Conservation (phyloP, 345 rosid genomes). For the Rhizophora apiculata region DNA sequence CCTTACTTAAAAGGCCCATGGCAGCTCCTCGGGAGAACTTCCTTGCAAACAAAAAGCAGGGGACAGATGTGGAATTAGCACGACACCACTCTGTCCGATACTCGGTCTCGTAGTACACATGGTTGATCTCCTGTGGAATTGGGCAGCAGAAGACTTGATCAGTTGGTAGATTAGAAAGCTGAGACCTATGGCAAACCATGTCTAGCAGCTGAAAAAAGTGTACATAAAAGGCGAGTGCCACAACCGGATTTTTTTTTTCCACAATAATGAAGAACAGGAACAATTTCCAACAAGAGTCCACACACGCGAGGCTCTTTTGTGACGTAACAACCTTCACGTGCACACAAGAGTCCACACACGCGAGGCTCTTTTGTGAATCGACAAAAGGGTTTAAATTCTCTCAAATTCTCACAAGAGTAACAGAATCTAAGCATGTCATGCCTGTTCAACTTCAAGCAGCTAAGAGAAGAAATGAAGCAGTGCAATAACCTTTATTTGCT, state of each 20-base stretch:
- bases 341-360: no score
- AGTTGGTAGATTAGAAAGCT: background rate
- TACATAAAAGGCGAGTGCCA: background rate
- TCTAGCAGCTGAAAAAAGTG: background rate
- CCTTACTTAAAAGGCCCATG: slow-evolving; percentile 80
- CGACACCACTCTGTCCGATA: slow-evolving; percentile 84
- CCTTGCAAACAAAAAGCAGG: slow-evolving; percentile 82
- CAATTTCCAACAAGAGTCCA: background rate
- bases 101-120: slow-evolving; percentile 72
- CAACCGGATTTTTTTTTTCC: background rate
- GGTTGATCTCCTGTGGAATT: slow-evolving; percentile 58
- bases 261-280: background rate
- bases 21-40: slow-evolving; percentile 92
- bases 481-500: slow-evolving; percentile 63
- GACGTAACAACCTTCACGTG: background rate
- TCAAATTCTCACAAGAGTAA: background rate
- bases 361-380: no score
- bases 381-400: background rate
- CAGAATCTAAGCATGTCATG: background rate
- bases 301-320: background rate
- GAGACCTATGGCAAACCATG: background rate
- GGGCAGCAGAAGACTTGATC: background rate
- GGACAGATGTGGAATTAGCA: slow-evolving; percentile 37
- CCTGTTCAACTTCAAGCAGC: background rate
- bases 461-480: background rate